These are phyloP conservation scores for Phytopythium litorale DNA, from an alignment of 352 stramenopile species.

Conservation along the genomic window DNA sequence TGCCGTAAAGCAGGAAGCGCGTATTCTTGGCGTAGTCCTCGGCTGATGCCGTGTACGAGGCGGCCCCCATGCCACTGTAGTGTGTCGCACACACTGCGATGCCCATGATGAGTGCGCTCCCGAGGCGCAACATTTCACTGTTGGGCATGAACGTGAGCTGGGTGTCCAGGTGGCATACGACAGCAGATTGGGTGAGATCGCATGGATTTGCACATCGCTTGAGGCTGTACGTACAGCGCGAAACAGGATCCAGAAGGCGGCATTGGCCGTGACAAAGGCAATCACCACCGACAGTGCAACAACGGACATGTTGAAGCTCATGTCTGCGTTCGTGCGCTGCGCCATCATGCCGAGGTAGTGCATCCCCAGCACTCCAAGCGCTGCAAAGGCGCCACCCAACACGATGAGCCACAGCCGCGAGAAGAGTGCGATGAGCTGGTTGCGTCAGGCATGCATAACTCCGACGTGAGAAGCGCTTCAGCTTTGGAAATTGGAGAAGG, in stretches of 20 bases:
- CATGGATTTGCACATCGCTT: conserved; percentile 7
- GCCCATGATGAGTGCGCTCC: conserved; percentile 42
- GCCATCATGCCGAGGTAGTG: conserved; percentile 53
- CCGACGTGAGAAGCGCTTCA: conserved; percentile 13
- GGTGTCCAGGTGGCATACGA: too few species aligned
- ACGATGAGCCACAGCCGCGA: conserved; percentile 35
- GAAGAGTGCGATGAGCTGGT: conserved; percentile 25
- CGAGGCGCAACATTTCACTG: conserved; percentile 24
- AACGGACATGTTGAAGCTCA: conserved; percentile 19
- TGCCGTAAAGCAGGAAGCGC: too few species aligned
- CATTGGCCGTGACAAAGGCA: conserved; percentile 30
- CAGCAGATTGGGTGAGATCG: conserved; percentile 12
- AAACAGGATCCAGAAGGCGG: conserved; percentile 54
- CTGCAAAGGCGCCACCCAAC: conserved; percentile 26
- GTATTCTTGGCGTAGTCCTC: too few species aligned
- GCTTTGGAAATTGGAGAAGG: too few species aligned
- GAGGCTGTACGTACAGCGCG: conserved; percentile 3
- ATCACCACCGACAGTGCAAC: conserved; percentile 33
- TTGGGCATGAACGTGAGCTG: conserved; percentile 28
- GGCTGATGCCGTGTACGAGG: too few species aligned
- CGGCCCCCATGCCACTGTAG: conserved; percentile 27
- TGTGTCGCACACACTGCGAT: conserved; percentile 40
- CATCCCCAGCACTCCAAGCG: conserved; percentile 41
- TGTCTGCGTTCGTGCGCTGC: conserved; percentile 23
- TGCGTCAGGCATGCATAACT: too few species aligned